Evolutionary conservation across 139 green algal genomes (phyloP), one percentile per base, ranked within the genome.

Genomic region (Axilococcus clingmanii): DNA sequence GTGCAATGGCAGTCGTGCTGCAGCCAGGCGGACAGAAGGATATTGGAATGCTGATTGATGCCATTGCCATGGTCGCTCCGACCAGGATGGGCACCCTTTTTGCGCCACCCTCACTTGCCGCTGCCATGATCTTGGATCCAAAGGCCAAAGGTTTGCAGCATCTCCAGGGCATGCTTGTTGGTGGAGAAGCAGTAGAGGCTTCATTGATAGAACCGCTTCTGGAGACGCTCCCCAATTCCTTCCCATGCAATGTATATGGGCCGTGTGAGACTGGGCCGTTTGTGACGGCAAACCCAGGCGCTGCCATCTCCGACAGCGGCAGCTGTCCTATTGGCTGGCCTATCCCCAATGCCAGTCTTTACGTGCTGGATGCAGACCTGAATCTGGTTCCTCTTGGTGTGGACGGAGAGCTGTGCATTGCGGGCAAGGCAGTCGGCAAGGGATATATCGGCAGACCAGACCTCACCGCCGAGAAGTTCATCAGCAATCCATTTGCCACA

Each of bases 321-420:
- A 38, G 2, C 37, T 27, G 43, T 66, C 17, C 58, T 30, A 68
- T 78, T n/a, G 69, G 69, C 31, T 7, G 7, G 4, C 68, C 69
- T 30, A 58, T 68, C 32, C 23, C 57, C 47, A 79, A 79, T 44
- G 35, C 63, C 27, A 52, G 59, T 16, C 30, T 36, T 33, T 79
- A 71, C 22, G 52, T 79, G 16, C 37, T 63, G 23, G 55, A 53
- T 32, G 19, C 19, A 30, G 4, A 17, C 14, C 37, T 72, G 29
- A 36, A 48, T 41, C 63, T 57, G 17, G 27, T 71, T 16, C 61
- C 61, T 7, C 22, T 68, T 5, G 71, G 71, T 22, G 48, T 57
- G 38, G 22, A 57, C 11, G 28, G 74, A 3, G 75, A 83, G 65
- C 60, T 83, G 36, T 49, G 69, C 32, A 52, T 83, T 29, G 59